Percentiles rank a stretch among this genome's conserved stretches.
Evolutionary conservation across 2,329 filamentous ascomycete genomes (phyloP).

Genomic region (Ustulina deusta): DNA sequence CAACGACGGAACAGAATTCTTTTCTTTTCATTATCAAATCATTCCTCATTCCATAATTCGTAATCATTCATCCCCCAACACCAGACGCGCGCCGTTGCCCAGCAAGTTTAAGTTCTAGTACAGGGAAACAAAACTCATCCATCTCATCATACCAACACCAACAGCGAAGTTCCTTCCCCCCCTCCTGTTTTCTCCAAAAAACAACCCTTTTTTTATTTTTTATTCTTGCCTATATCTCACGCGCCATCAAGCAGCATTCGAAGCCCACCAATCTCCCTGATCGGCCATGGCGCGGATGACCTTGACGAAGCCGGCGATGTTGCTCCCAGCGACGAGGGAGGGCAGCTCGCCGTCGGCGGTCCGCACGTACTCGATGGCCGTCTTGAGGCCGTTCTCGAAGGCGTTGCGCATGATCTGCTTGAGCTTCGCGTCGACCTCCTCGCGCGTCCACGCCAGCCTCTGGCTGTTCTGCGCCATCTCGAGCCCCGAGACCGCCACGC

Average conservation of each 20-base stretch:
- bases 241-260: background rate
- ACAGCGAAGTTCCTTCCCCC: background rate
- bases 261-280: conserved; percentile 90
- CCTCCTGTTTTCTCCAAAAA: background rate
- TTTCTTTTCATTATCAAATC: background rate
- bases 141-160: background rate
- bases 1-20: background rate
- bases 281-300: conserved; percentile 94
- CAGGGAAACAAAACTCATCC: background rate
- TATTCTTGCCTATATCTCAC: background rate
- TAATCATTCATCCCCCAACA: background rate
- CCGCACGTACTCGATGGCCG: conserved; percentile 89
- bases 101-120: background rate
- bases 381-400: conserved; percentile 89
- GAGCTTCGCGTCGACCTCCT: conserved; percentile 92
- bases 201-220: background rate
- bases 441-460: conserved; percentile 84
- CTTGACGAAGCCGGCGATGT: conserved; percentile 98
- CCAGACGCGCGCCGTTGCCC: background rate
- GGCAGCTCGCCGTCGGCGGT: conserved; percentile 78
- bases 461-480: conserved; percentile 99
- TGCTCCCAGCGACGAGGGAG: conserved; percentile 90
- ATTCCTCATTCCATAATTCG: background rate
- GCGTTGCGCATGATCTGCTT: conserved; percentile 95
- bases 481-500: conserved; percentile 95